Evolutionary conservation across 768 basidiomycete genomes (phyloP), one percentile per base, ranked within the genome.

Genomic region (Piloderma croceum): DNA sequence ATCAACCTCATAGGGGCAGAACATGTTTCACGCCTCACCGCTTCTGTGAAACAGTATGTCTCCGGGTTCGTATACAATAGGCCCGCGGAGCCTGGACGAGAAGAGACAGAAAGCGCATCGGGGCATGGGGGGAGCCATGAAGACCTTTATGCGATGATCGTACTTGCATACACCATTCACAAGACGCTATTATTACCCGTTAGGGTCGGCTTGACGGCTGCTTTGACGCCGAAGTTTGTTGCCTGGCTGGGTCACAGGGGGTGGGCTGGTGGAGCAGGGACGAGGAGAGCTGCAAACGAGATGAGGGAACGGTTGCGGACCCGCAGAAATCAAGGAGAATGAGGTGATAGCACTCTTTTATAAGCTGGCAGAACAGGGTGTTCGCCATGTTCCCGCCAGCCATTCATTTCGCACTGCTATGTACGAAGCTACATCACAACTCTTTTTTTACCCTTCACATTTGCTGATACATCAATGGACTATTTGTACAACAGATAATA

Each of bases 161-260:
- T 90, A 0, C 68, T 98, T 51, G 94, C 96, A 3, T 99, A 93
- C 62, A 84, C 87, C 15, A 78, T 99, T 38, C 96, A 99, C 76
- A 99, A 99, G 68, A 94, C 90, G 0, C 55, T 90, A 2, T 87
- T 97, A 56, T 58, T 98, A 17, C 96, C 96, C 7, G 61, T 99
- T 18, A 71, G 96, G 29, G 77, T 96, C 1, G 96, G 91, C 0
- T 62, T 93, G 46, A 97, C 94, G 0, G 90, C 88, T 1, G 81
- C 80, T 1, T 64, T 88, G 38, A 94, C 92, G 0, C 92, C 92
- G 1, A 73, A 73, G 48, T 60, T 97, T n/a, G 92, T 96, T 4
- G 71, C 73, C 15, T 94, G 89, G 88, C 64, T 97, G 39, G 69
- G 77, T n/a, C 64, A 61, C 24, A 66, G 81, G 46, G 91, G 92